Evolutionary conservation across 257 asterid genomes (phyloP).

Genomic region (Solanum neorickii): DNA sequence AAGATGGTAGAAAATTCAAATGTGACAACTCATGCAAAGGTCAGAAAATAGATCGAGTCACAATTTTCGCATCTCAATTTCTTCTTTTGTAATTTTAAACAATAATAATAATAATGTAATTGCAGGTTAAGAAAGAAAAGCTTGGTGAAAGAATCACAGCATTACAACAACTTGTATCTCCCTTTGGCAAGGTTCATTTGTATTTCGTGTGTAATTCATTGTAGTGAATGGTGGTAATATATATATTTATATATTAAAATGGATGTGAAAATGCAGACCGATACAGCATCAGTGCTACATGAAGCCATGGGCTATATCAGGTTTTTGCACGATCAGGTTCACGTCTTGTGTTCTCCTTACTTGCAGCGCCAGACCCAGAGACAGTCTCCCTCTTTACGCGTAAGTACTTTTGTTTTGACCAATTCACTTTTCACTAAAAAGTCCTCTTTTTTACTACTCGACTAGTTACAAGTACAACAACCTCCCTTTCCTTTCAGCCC

Average conservation of each 20-base stretch:
- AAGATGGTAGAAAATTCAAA: constrained; percentile 19
- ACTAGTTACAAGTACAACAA: neutral
- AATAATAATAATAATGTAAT: neutral
- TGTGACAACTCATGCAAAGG: constrained; percentile 63
- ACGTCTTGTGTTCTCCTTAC: constrained; percentile 81
- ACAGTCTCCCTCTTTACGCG: constrained; percentile 21
- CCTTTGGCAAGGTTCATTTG: constrained; percentile 78
- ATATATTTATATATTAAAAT: neutral
- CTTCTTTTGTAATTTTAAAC: neutral
- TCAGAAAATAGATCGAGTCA: neutral
- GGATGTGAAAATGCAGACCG: constrained; percentile 46
- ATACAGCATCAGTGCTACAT: constrained; percentile 86
- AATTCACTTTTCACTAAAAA: neutral
- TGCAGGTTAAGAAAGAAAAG: constrained; percentile 61
- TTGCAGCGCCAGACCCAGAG: constrained; percentile 22
- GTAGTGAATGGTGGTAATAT: neutral
- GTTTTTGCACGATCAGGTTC: constrained; percentile 83
- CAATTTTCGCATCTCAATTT: neutral
- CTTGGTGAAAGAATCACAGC: constrained; percentile 87
- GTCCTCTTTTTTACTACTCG: neutral
- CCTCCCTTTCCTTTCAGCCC: neutral
- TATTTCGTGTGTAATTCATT: neutral
- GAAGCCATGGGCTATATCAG: constrained; percentile 83
- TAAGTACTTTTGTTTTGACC: constrained; percentile 10
- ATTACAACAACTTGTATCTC: constrained; percentile 91